Evolutionary conservation across 2,329 filamentous ascomycete species (phyloP).

Genomic region (Akanthomyces dipterigenus): DNA sequence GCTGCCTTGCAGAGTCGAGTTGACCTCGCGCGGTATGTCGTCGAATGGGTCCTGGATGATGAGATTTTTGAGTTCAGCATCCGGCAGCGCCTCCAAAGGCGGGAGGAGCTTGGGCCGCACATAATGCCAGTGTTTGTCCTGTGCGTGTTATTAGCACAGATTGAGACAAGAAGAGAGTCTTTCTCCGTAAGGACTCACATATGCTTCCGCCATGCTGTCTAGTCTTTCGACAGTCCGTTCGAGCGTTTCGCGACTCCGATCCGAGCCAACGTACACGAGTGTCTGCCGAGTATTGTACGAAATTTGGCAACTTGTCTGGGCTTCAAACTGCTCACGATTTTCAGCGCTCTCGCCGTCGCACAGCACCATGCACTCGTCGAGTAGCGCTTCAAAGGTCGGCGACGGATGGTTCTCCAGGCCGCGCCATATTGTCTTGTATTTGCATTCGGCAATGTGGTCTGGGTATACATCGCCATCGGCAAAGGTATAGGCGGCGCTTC

Average conservation of each 20-base stretch:
- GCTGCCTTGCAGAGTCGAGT: not conserved
- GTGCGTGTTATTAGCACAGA: not conserved
- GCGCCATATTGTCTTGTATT: not conserved
- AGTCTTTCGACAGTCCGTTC: not conserved
- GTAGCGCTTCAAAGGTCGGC: not conserved
- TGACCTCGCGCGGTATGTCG: not conserved
- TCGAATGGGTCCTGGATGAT: not conserved
- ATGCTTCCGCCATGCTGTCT: not conserved
- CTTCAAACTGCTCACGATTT: not conserved
- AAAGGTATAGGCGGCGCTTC: not conserved
- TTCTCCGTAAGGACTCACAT: not conserved
- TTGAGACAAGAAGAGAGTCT: not conserved
- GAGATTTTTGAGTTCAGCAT: not conserved
- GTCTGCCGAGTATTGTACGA: conserved; percentile 6
- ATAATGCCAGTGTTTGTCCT: not conserved
- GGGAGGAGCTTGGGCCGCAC: too few relatives aligned
- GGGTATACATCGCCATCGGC: conserved; percentile 4
- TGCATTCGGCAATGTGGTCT: not conserved
- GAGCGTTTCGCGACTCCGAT: not conserved
- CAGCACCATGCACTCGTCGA: not conserved
- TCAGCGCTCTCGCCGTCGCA: not conserved
- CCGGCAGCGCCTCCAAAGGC: not conserved
- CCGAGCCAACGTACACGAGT: conserved; percentile 11
- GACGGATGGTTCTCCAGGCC: not conserved
- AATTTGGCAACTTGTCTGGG: not conserved